These are phyloP conservation scores for Fusarium proliferatum DNA, from an alignment of 2,329 filamentous ascomycete species.

Conservation along the genomic window DNA sequence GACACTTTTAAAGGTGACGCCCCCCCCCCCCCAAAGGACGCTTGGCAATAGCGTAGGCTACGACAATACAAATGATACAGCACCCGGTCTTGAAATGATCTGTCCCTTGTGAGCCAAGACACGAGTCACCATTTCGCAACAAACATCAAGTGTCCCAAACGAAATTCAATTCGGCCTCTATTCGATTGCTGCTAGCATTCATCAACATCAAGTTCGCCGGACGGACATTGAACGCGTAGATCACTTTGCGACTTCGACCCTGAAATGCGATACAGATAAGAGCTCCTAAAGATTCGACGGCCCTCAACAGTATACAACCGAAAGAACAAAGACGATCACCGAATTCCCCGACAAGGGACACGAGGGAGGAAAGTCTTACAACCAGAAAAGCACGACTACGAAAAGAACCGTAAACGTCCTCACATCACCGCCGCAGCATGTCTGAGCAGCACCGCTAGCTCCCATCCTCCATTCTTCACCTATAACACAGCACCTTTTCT, in stretches of 20 bases:
- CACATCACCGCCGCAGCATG: conserved; percentile 37
- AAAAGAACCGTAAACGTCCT: conserved; percentile 1
- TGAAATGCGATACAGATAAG: conserved; percentile 34
- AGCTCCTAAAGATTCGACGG: conserved; percentile 24
- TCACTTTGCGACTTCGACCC: conserved; percentile 39
- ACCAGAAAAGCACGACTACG: neutral
- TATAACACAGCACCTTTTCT: conserved; percentile 27
- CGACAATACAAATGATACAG: conserved; percentile 36
- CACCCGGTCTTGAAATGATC: conserved; percentile 36
- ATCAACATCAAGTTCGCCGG: conserved; percentile 31
- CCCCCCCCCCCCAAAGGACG: conserved; percentile 12
- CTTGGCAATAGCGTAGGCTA: conserved; percentile 31
- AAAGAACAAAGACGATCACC: conserved; percentile 11
- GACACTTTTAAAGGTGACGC: conserved; percentile 10
- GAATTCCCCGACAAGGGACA: neutral
- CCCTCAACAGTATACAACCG: conserved; percentile 19
- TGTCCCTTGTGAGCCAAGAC: conserved; percentile 35
- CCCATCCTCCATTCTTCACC: conserved; percentile 25
- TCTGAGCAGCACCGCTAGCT: conserved; percentile 40
- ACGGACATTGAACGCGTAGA: conserved; percentile 35
- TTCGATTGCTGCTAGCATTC: neutral
- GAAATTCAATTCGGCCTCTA: neutral
- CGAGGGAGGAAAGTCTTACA: neutral
- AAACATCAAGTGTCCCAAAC: conserved; percentile 7
- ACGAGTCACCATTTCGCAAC: conserved; percentile 24